These are phyloP conservation scores for Paramecium pentaurelia DNA, from an alignment of 73 alveolate species.

Conservation along the genomic window DNA sequence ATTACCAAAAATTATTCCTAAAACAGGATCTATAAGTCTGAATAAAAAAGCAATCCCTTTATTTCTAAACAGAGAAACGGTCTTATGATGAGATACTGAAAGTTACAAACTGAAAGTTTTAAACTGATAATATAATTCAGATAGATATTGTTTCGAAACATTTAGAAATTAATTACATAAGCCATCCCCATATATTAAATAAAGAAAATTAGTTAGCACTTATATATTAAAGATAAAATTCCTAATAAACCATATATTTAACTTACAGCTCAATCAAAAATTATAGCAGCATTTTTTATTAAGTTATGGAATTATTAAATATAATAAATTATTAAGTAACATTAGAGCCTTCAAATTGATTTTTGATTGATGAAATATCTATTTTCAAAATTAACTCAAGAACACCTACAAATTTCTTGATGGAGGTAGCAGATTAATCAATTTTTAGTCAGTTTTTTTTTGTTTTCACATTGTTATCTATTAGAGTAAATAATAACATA, in stretches of 20 bases:
- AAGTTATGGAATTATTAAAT: too few relatives aligned
- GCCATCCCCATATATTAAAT: background rate
- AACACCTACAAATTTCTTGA: too few relatives aligned
- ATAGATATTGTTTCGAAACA: background rate
- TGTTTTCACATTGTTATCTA: too few relatives aligned
- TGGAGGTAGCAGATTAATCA: too few relatives aligned
- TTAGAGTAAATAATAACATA: too few relatives aligned
- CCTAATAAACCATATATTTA: background rate
- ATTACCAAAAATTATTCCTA: background rate
- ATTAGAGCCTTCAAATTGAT: too few relatives aligned
- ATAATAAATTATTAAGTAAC: too few relatives aligned
- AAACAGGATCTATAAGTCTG: background rate
- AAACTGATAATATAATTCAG: background rate
- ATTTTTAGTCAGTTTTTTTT: too few relatives aligned
- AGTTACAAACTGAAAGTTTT: background rate
- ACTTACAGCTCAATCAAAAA: background rate
- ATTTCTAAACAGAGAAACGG: background rate
- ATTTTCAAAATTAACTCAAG: too few relatives aligned
- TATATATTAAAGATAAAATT: background rate
- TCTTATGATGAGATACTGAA: background rate
- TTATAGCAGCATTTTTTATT: too few relatives aligned
- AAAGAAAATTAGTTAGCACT: background rate
- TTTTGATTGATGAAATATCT: too few relatives aligned
- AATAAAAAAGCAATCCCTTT: background rate
- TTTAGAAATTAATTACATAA: background rate